Percentiles rank a stretch among this genome's conserved stretches.
These are phyloP conservation scores for Eremothecium coryli DNA, from an alignment of 1,139 yeast species.

Conservation along the genomic window DNA sequence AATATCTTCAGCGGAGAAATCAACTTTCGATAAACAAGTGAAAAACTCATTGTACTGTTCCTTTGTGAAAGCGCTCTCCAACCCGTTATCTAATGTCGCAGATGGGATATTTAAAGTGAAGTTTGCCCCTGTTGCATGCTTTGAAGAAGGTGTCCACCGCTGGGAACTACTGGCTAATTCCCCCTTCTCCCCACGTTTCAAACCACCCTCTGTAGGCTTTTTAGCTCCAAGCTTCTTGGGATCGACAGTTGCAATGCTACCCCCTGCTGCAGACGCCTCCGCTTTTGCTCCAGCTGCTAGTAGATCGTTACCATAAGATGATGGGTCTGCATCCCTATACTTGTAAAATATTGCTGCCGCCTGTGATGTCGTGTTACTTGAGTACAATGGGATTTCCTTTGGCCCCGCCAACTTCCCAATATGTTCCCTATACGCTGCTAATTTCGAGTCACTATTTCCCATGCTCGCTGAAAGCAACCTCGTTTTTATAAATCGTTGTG, in stretches of 20 bases:
- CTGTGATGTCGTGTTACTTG: constrained; percentile 9
- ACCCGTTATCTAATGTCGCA: not conserved
- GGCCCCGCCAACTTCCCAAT: constrained; percentile 57
- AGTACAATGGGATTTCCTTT: constrained; percentile 13
- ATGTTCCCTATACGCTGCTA: constrained; percentile 47
- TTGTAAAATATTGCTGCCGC: constrained; percentile 17
- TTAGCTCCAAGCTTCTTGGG: not conserved
- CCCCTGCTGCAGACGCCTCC: not conserved
- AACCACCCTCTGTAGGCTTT: too few species aligned
- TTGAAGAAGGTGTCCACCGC: not conserved
- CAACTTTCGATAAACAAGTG: constrained; percentile 33
- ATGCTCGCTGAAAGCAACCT: too few species aligned
- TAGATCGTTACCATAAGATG: not conserved
- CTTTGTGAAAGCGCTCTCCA: not conserved
- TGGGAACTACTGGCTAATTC: not conserved
- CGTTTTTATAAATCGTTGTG: too few species aligned
- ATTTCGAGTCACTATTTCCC: constrained; percentile 67
- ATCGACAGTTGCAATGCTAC: not conserved
- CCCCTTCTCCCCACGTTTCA: not conserved
- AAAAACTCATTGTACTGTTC: constrained; percentile 47
- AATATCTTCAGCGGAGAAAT: constrained; percentile 44
- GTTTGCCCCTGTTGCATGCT: not conserved
- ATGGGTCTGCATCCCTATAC: not conserved
- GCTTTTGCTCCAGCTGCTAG: not conserved
- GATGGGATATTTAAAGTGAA: not conserved